phyloP scores from a whole-genome alignment of 257 asterid species.

The Solanum etuberosum region DNA sequence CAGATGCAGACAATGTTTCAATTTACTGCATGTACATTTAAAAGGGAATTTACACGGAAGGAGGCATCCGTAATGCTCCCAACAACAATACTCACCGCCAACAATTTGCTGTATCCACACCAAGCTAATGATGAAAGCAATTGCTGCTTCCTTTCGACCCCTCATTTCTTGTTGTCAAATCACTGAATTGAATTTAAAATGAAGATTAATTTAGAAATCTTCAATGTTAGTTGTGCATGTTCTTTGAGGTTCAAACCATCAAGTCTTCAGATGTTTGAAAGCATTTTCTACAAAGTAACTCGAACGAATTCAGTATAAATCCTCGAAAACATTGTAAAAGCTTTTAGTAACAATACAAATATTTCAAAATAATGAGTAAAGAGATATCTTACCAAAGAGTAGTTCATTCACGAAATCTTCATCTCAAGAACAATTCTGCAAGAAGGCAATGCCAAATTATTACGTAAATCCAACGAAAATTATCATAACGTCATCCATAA shows the following conservation, averaged over 20 bases:
- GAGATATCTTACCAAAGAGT: neutral
- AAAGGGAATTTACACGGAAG: neutral
- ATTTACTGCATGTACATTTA: neutral
- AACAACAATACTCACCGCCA: constrained; percentile 38
- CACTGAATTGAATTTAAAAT: constrained; percentile 7
- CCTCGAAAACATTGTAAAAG: neutral
- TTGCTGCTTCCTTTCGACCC: constrained; percentile 22
- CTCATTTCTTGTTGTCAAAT: constrained; percentile 32
- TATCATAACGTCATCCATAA: neutral
- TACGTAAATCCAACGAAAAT: neutral
- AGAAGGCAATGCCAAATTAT: neutral
- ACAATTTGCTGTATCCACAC: constrained; percentile 39
- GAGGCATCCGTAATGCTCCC: neutral
- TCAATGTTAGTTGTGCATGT: no score
- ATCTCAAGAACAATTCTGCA: neutral
- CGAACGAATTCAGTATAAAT: neutral
- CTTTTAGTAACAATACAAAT: neutral
- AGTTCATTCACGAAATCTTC: neutral
- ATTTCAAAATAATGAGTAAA: neutral
- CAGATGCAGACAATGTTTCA: neutral
- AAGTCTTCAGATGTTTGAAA: neutral
- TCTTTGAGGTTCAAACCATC: neutral
- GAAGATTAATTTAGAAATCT: neutral
- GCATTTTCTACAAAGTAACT: neutral
- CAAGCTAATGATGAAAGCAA: constrained; percentile 31